Evolutionary conservation across 306 rosid genomes (phyloP).

Genomic region (Luffa acutangula): DNA sequence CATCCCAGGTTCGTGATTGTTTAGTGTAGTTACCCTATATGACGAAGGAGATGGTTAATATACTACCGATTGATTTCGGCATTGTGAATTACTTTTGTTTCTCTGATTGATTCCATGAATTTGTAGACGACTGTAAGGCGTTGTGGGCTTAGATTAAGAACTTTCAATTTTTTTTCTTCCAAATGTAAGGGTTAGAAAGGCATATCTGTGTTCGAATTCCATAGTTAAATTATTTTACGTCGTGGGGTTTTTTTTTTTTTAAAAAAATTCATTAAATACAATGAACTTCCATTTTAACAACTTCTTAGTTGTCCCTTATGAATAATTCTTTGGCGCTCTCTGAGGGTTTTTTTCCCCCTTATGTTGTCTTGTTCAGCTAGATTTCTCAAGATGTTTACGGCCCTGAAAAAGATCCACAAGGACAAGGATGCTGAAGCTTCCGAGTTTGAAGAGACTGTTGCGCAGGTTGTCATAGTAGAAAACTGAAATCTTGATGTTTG

Average conservation of each 20-base stretch:
- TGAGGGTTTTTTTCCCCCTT: neutral
- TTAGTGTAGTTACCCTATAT: neutral
- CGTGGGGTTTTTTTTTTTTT: neutral
- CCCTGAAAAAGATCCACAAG: slow-evolving; percentile 63
- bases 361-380: slow-evolving; percentile 10
- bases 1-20: neutral
- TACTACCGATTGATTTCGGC: neutral
- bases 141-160: neutral
- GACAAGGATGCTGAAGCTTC: slow-evolving; percentile 57
- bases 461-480: slow-evolving; percentile 27
- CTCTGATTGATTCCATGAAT: neutral
- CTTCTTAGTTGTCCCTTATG: neutral
- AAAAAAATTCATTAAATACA: neutral
- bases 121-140: neutral
- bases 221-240: too few relatives aligned
- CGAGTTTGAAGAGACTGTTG: slow-evolving; percentile 65
- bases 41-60: neutral
- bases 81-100: neutral
- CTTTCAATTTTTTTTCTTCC: neutral
- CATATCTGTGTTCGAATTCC: neutral
- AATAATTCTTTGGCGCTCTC: neutral
- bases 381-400: slow-evolving; percentile 43
- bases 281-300: neutral
- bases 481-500: neutral
- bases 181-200: neutral